Evolutionary conservation across 345 rosid genomes (phyloP).

Genomic region (Gynandropsis gynandra): DNA sequence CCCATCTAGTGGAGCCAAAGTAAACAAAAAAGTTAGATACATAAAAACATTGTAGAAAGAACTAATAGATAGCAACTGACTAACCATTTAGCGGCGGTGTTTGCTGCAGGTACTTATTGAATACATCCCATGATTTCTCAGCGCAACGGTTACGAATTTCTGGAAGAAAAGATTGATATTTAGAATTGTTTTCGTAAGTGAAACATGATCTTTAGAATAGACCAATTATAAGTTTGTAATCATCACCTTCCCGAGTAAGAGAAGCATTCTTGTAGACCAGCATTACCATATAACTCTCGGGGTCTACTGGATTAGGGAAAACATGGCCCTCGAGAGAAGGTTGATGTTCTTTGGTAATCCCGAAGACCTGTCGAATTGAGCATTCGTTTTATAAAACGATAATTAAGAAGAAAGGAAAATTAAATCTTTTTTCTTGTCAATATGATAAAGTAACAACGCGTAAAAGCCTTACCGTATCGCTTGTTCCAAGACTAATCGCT

Average conservation of each 20-base stretch:
- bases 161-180: conserved; percentile 16
- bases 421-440: not conserved
- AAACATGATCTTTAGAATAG: not conserved
- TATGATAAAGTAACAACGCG: not conserved
- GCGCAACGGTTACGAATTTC: conserved; percentile 67
- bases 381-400: conserved; percentile 10
- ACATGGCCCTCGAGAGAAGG: conserved; percentile 88
- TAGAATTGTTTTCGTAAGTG: not conserved
- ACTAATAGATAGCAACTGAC: conserved; percentile 1
- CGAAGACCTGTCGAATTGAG: conserved; percentile 58
- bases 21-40: conserved; percentile 18
- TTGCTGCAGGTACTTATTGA: conserved; percentile 57
- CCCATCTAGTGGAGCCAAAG: conserved; percentile 52
- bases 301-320: conserved; percentile 83
- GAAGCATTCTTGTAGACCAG: conserved; percentile 85
- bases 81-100: conserved; percentile 76
- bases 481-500: conserved; percentile 89
- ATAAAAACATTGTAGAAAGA: conserved; percentile 9
- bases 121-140: conserved; percentile 75
- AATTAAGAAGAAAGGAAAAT: not conserved
- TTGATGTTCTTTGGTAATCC: conserved; percentile 64
- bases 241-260: conserved; percentile 77
- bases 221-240: conserved; percentile 2
- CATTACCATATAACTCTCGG: conserved; percentile 93
- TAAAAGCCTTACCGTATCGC: conserved; percentile 66